Base-by-base conservation (phyloP, 2,329 filamentous ascomycete genomes). In the Alternaria angustiovoidea region DNA sequence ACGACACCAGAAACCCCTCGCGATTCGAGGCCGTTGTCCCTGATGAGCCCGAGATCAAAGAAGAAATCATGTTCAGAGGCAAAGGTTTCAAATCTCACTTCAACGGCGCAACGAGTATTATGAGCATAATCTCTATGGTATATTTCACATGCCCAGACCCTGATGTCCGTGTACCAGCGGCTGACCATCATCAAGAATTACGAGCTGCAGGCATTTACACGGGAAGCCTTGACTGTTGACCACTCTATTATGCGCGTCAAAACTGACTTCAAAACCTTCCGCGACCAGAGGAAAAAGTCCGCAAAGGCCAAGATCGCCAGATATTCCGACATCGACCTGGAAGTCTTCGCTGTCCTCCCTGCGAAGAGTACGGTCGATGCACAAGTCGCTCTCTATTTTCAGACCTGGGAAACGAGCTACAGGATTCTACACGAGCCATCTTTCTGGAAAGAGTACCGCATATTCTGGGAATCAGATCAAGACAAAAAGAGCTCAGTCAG, bases 341-440 rank as follows among this genome's bases (percentile, higher is more conserved):
- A 80, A 7, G 71, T 82, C 1, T 69, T 76, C 36, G 71, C 72
- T 0, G 54, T 79, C 5, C 63, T 83, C 2, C 81, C 81, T 1
- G 48, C 73, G 1, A 78, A 75, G 51, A 62, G 54, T 16, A 67
- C 76, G 18, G 73, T 82, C 1, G 83, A 87, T 57, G 38, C 65
- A 12, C 79, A 83, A 70, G 77, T 80, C 7, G 58, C 68, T 1
- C 63, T 82, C 0, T 88, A 88, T 70, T 81, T 87, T 43, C 70
- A 72, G 2, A 82, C 75, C 0, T 86, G 84, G 58, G 86, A 86
- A 59, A 81, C 79, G 1, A 78, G 80, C 0, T 81, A 86, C 52
- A 81, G 84, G 3, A 82, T 88, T 44, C 69, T 88, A 0, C 86
- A 88, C 55, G 69, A 77, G 5, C 85, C 85, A 0, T 82, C 79